These are phyloP conservation scores for Croton laevigatus DNA, from an alignment of 441 rosid species.

Conservation along the genomic window DNA sequence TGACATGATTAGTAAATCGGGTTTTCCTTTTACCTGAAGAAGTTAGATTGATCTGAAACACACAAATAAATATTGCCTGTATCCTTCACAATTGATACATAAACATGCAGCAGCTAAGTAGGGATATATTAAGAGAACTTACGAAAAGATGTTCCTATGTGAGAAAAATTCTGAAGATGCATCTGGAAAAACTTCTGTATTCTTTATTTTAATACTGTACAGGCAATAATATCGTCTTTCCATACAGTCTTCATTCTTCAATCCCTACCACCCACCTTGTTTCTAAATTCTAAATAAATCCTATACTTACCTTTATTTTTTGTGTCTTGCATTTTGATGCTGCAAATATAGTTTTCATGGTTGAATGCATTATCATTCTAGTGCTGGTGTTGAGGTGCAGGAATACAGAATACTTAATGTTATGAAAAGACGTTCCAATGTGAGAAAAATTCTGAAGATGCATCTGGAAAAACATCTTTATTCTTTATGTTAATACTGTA, in stretches of 20 bases:
- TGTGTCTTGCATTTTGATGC: too few relatives aligned
- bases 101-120: not conserved
- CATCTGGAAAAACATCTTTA: not conserved
- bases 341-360: too few relatives aligned
- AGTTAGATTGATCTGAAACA: not conserved
- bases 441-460: not conserved
- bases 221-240: not conserved
- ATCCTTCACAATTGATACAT: too few relatives aligned
- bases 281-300: not conserved
- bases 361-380: too few relatives aligned
- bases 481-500: not conserved
- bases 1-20: too few relatives aligned
- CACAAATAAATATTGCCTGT: too few relatives aligned
- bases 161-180: not conserved
- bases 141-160: not conserved
- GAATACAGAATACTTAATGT: too few relatives aligned
- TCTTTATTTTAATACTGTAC: not conserved
- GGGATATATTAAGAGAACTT: not conserved
- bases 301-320: too few relatives aligned
- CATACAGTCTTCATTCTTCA: not conserved
- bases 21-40: not conserved
- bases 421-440: not conserved
- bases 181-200: not conserved
- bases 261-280: not conserved
- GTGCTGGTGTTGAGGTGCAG: too few relatives aligned